These are phyloP conservation scores for Xylaria arbuscula DNA, from an alignment of 2,329 filamentous ascomycete genomes.

Conservation along the genomic window DNA sequence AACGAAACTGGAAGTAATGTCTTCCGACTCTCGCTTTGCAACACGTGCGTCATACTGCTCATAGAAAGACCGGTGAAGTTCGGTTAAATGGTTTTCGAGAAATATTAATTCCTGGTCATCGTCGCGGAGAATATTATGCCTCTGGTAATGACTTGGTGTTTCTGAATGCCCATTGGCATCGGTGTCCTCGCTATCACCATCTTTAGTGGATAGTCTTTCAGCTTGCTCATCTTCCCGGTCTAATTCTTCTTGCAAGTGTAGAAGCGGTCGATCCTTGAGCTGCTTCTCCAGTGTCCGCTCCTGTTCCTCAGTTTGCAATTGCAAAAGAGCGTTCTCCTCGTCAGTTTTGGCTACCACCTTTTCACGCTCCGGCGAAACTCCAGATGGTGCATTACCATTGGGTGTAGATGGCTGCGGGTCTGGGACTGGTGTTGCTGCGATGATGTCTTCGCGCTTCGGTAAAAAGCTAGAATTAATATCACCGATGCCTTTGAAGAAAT, in stretches of 20 bases:
- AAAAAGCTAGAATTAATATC: slow-evolving; percentile 99
- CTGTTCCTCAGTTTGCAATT: slow-evolving; percentile 84
- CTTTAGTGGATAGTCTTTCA: slow-evolving; percentile 55
- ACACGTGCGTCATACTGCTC: slow-evolving; percentile 77
- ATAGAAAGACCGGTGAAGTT: slow-evolving; percentile 84
- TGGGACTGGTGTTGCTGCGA: slow-evolving; percentile 49
- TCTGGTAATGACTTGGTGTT: slow-evolving; percentile 54
- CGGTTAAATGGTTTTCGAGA: slow-evolving; percentile 79
- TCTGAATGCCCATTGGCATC: slow-evolving; percentile 48
- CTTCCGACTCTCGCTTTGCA: slow-evolving; percentile 59
- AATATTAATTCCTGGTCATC: slow-evolving; percentile 85
- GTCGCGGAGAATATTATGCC: slow-evolving; percentile 85
- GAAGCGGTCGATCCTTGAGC: slow-evolving; percentile 84
- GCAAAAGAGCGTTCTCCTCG: slow-evolving; percentile 61
- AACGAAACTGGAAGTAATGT: slow-evolving; percentile 63
- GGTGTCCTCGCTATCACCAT: slow-evolving; percentile 57
- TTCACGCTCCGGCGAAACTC: slow-evolving; percentile 39
- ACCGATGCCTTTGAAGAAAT: slow-evolving; percentile 97
- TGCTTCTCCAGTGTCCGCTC: slow-evolving; percentile 89
- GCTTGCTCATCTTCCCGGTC: slow-evolving; percentile 83
- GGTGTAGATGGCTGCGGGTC: slow-evolving; percentile 41
- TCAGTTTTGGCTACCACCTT: slow-evolving; percentile 38
- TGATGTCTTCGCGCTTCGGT: slow-evolving; percentile 75
- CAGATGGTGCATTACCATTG: slow-evolving; percentile 23
- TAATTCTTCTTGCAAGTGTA: slow-evolving; percentile 92